phyloP scores from a whole-genome alignment of 768 basidiomycete genomes.

The Tulasnella sp. region DNA sequence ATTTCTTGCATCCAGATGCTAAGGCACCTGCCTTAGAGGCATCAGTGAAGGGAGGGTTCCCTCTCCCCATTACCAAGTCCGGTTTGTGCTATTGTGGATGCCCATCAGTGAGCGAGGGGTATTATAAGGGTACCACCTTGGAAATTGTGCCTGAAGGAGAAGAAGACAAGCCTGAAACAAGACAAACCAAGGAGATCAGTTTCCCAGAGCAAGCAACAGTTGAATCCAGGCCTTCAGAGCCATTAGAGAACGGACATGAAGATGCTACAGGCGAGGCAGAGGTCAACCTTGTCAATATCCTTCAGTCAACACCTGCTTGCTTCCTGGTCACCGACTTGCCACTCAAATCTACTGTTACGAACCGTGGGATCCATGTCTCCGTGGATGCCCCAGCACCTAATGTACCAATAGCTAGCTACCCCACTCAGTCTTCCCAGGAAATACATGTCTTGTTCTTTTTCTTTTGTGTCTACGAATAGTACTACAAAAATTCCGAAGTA shows the following conservation, averaged over 20 bases:
- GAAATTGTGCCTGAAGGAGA: background rate
- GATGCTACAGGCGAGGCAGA: background rate
- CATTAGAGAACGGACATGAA: background rate
- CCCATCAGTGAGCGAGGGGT: background rate
- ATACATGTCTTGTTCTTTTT: no score
- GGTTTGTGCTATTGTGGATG: background rate
- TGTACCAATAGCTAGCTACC: no score
- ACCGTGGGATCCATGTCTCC: no score
- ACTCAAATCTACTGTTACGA: background rate
- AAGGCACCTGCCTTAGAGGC: slow-evolving; percentile 1
- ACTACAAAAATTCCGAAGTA: no score
- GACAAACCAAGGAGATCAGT: no score
- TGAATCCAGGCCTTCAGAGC: background rate
- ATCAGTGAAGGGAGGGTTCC: background rate
- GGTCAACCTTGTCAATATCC: background rate
- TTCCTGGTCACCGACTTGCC: slow-evolving; percentile 3
- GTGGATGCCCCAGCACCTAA: no score
- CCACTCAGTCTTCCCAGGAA: no score
- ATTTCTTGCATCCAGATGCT: slow-evolving; percentile 31
- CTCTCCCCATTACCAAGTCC: background rate
- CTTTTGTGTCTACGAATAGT: no score
- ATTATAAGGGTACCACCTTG: background rate
- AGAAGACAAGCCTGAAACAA: background rate
- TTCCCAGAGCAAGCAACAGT: background rate
- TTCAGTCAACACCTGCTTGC: background rate